Evolutionary conservation across 1,284 basidiomycete genomes (phyloP).

Genomic region (Coniferiporia weirii): DNA sequence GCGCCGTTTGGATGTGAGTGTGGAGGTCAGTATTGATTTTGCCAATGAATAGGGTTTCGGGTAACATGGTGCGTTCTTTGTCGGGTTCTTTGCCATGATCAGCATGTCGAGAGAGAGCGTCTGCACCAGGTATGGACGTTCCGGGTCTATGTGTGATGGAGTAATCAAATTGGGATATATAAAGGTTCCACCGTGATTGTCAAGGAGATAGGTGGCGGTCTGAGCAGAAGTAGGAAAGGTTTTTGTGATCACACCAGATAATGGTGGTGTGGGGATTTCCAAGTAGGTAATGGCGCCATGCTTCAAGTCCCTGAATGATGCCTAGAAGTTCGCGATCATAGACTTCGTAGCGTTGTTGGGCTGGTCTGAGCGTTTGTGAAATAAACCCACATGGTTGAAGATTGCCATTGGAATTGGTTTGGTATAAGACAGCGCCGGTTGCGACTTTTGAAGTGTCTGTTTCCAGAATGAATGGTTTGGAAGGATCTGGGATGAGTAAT

Average conservation of each 20-base stretch:
- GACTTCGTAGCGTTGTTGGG: background rate
- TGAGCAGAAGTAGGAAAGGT: background rate
- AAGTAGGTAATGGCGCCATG: background rate
- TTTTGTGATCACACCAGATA: background rate
- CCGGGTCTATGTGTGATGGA: conserved; percentile 36
- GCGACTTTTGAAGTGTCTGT: background rate
- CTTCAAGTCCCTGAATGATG: background rate
- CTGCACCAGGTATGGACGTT: conserved; percentile 27
- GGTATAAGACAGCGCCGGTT: background rate
- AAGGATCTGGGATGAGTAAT: background rate
- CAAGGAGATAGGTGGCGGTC: background rate
- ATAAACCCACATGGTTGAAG: background rate
- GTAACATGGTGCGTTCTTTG: conserved; percentile 30
- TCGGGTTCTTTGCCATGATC: conserved; percentile 30
- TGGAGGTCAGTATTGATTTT: conserved; percentile 12
- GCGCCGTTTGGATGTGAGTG: background rate
- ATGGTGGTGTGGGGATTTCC: background rate
- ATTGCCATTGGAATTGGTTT: background rate
- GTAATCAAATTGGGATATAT: conserved; percentile 34
- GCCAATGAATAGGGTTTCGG: conserved; percentile 23
- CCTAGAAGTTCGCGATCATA: background rate
- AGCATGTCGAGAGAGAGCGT: conserved; percentile 35
- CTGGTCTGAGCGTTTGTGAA: background rate
- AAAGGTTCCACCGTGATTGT: conserved; percentile 38
- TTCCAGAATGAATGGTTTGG: background rate